phyloP scores from a whole-genome alignment of 805 yeast species.

The Yamadazyma laniorum region DNA sequence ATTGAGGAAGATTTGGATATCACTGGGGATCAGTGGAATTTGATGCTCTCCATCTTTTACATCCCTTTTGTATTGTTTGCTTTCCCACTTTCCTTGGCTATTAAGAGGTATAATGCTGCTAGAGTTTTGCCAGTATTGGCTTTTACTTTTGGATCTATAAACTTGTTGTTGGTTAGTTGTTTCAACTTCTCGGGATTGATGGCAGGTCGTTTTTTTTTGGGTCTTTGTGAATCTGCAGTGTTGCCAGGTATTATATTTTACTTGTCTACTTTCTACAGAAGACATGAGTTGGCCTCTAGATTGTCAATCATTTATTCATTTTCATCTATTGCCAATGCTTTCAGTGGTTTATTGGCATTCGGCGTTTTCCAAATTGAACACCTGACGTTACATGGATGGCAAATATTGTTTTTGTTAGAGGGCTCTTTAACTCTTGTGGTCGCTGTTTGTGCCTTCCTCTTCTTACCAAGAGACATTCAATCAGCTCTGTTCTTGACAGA shows the following conservation, averaged over 20 bases:
- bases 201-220: constrained; percentile 39
- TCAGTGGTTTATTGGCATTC: constrained; percentile 34
- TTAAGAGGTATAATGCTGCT: constrained; percentile 43
- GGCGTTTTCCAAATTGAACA: constrained; percentile 39
- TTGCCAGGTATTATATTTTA: constrained; percentile 40
- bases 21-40: constrained; percentile 43
- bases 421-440: constrained; percentile 40
- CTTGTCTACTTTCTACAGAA: constrained; percentile 36
- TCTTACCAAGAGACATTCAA: constrained; percentile 38
- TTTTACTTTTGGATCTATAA: constrained; percentile 45
- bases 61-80: constrained; percentile 46
- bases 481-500: constrained; percentile 36
- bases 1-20: constrained; percentile 42
- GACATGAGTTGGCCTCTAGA: constrained; percentile 36
- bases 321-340: constrained; percentile 33
- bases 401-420: constrained; percentile 46
- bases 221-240: constrained; percentile 36
- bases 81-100: constrained; percentile 41
- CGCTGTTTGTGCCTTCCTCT: constrained; percentile 29
- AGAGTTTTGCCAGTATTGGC: constrained; percentile 44
- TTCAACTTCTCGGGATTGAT: constrained; percentile 37
- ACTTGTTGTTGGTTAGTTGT: constrained; percentile 33
- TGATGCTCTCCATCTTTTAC: constrained; percentile 45
- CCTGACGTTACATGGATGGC: constrained; percentile 44
- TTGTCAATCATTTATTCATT: constrained; percentile 38